Percentiles rank a stretch among this genome's conserved stretches.
Evolutionary conservation across 345 rosid species (phyloP).

Genomic region (Capsella bursapastoris): DNA sequence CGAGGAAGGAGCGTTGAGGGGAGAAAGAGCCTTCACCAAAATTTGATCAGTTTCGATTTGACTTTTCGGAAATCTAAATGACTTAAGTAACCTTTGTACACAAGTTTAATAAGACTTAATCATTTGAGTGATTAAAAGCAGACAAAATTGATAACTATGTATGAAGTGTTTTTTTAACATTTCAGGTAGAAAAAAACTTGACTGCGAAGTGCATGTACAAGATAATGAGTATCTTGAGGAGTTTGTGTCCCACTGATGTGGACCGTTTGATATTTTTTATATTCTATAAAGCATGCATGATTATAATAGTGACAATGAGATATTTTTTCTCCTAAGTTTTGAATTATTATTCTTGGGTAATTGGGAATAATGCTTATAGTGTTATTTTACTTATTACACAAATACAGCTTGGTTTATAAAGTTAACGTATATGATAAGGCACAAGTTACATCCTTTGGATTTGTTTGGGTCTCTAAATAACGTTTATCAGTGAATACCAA

Average conservation of each 20-base stretch:
- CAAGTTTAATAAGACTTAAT: not conserved
- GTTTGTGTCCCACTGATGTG: conserved; percentile 2
- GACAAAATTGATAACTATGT: conserved; percentile 3
- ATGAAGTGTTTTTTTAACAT: conserved; percentile 6
- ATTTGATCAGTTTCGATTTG: not conserved
- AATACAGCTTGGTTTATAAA: conserved; percentile 5
- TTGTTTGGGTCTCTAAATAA: not conserved
- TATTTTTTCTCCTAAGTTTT: conserved; percentile 3
- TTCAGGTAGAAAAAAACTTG: conserved; percentile 11
- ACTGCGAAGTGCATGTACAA: conserved; percentile 10
- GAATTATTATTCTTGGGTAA: conserved; percentile 7
- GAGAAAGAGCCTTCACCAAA: not conserved
- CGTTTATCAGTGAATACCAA: not conserved
- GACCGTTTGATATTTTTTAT: not conserved
- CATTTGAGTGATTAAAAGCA: not conserved
- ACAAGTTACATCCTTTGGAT: too few species aligned
- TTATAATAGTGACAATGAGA: not conserved
- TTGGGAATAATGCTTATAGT: not conserved
- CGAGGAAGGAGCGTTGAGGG: conserved; percentile 20
- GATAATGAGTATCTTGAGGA: not conserved
- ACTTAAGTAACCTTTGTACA: not conserved
- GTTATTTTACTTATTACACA: not conserved
- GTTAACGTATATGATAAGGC: conserved; percentile 25
- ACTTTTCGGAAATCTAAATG: not conserved
- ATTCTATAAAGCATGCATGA: not conserved